Evolutionary conservation across 202 grass and related monocot genomes (phyloP).

Genomic region (Setaria viridis): DNA sequence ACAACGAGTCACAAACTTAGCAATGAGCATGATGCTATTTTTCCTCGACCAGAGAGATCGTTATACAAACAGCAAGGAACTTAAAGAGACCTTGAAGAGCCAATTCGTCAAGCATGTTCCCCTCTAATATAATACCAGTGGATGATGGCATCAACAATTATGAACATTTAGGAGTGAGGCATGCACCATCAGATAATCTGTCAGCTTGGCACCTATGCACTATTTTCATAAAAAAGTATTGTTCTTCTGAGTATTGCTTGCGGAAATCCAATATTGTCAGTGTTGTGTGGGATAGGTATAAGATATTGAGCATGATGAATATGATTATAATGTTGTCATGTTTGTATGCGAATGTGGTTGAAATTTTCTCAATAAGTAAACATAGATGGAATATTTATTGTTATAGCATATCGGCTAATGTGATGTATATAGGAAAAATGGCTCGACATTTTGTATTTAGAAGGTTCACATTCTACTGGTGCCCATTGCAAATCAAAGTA

Average conservation of each 20-base stretch:
- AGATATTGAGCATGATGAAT: background rate
- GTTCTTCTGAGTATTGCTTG: background rate
- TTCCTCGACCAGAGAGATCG: slow-evolving; percentile 4
- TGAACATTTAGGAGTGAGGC: background rate
- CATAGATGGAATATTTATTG: background rate
- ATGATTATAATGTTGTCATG: background rate
- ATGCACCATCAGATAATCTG: background rate
- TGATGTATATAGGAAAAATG: background rate
- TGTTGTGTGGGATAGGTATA: background rate
- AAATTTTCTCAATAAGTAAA: background rate
- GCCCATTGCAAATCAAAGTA: background rate
- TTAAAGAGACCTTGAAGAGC: background rate
- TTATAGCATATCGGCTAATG: background rate
- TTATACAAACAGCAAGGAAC: background rate
- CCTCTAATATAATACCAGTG: background rate
- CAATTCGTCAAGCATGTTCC: background rate
- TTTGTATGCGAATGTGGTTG: background rate
- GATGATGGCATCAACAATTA: background rate
- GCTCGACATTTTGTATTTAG: background rate
- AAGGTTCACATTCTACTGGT: background rate
- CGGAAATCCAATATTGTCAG: background rate
- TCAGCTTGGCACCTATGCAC: background rate
- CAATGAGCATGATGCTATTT: background rate
- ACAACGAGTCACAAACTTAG: background rate
- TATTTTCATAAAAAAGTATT: background rate